A percentile compares a stretch with the other conserved stretches of the same genome.
These are phyloP conservation scores for Magnolia sinica DNA, from an alignment of 164 flowering plant genomes.

Conservation along the genomic window DNA sequence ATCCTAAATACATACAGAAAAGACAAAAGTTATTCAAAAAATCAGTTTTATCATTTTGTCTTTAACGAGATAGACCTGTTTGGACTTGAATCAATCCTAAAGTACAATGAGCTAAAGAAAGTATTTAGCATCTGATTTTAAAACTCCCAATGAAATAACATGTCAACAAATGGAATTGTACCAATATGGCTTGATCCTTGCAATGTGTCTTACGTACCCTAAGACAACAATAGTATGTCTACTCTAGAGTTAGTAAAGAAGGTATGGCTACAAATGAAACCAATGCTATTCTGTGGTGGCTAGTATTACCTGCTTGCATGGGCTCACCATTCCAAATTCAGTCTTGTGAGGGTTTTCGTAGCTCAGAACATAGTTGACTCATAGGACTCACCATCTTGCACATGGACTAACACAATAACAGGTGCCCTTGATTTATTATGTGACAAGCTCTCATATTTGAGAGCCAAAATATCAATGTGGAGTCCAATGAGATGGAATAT, in stretches of 20 bases:
- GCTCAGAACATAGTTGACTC: too few species aligned
- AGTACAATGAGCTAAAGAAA: neutral
- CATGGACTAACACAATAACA: too few species aligned
- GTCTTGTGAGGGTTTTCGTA: too few species aligned
- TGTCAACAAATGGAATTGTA: constrained; percentile 2
- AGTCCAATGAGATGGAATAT: too few species aligned
- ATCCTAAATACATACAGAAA: constrained; percentile 2
- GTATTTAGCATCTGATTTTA: neutral
- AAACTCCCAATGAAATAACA: neutral
- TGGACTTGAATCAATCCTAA: neutral
- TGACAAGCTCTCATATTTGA: too few species aligned
- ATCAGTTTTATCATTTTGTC: neutral
- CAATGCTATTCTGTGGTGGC: neutral
- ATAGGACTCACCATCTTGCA: too few species aligned
- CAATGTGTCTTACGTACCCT: neutral
- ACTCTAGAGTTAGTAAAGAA: neutral
- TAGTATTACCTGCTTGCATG: too few species aligned
- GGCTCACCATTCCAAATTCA: too few species aligned
- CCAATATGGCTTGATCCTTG: neutral
- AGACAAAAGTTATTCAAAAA: neutral
- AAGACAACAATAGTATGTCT: neutral
- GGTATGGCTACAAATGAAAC: neutral
- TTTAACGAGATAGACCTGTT: neutral
- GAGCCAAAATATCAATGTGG: too few species aligned
- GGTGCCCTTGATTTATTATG: too few species aligned